Conservation (phyloP, 805 yeast species). For the Schizosaccharomyces lindneri region DNA sequence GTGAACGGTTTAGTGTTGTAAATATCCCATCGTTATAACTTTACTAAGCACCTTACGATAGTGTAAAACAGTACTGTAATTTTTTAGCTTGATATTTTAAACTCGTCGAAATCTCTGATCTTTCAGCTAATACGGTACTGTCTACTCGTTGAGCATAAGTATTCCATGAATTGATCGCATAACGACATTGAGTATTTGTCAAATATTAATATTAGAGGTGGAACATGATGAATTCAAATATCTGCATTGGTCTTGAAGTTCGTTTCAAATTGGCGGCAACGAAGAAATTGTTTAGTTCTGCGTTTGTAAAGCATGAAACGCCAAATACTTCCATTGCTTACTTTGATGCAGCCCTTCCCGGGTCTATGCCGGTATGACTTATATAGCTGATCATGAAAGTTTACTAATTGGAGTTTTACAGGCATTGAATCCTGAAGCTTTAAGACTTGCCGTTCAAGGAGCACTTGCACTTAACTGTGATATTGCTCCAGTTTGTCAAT, state of each 20-base stretch:
- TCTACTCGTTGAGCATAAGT: too few relatives aligned
- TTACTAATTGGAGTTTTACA: too few relatives aligned
- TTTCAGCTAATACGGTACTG: too few relatives aligned
- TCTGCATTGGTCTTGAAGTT: constrained; percentile 49
- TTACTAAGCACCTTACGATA: too few relatives aligned
- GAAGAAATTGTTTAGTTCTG: constrained; percentile 47
- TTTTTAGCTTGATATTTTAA: too few relatives aligned
- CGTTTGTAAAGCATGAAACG: constrained; percentile 20
- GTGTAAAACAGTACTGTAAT: too few relatives aligned
- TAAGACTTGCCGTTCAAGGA: constrained; percentile 43
- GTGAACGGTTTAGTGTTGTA: too few relatives aligned
- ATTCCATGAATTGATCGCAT: too few relatives aligned
- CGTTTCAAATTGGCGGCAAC: constrained; percentile 68
- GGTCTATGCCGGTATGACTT: constrained; percentile 46
- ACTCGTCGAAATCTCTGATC: too few relatives aligned
- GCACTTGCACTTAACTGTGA: constrained; percentile 43
- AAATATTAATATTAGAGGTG: neutral
- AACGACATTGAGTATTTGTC: too few relatives aligned
- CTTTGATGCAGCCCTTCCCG: constrained; percentile 75
- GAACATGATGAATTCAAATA: neutral
- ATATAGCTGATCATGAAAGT: too few relatives aligned
- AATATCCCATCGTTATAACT: too few relatives aligned
- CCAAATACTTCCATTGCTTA: constrained; percentile 27
- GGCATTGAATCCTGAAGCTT: constrained; percentile 42
- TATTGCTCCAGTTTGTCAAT: constrained; percentile 32